Percentiles rank a stretch among this genome's conserved stretches.
Conservation (phyloP, 176 grass and related monocot genomes). For the Zizania latifolia region DNA sequence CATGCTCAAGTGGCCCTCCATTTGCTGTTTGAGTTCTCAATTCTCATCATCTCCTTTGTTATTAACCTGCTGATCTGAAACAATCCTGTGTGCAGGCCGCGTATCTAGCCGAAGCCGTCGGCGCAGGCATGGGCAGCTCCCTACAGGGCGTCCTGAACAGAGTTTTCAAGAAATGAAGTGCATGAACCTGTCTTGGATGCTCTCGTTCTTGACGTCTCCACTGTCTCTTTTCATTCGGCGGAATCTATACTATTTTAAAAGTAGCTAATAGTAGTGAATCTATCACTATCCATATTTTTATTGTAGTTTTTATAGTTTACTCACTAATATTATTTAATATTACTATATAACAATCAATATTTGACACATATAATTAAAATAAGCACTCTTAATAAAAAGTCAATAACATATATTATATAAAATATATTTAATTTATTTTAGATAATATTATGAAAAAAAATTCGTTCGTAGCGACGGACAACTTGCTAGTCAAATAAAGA, state of each 20-base stretch:
- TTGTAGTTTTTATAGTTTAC: too few relatives aligned
- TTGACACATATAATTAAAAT: too few relatives aligned
- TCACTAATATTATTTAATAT: too few relatives aligned
- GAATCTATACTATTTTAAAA: too few relatives aligned
- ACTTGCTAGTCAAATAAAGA: not conserved
- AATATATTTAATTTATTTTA: too few relatives aligned
- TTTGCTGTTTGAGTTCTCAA: not conserved
- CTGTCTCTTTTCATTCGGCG: not conserved
- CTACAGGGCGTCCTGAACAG: conserved; percentile 63
- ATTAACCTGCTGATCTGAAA: not conserved
- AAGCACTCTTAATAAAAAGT: too few relatives aligned
- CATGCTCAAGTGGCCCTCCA: not conserved
- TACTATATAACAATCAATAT: too few relatives aligned
- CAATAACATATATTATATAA: too few relatives aligned
- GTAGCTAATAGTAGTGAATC: too few relatives aligned
- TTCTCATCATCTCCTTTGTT: not conserved
- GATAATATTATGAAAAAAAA: too few relatives aligned
- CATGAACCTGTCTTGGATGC: not conserved
- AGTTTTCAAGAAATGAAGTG: conserved; percentile 54
- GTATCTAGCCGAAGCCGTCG: conserved; percentile 72
- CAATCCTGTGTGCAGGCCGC: conserved; percentile 42
- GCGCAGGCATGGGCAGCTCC: conserved; percentile 64
- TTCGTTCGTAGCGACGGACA: too few relatives aligned
- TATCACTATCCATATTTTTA: too few relatives aligned
- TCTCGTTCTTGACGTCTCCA: not conserved